Evolutionary conservation across 2,329 filamentous ascomycete genomes (phyloP).

Genomic region (Hymenoscyphus albidus): DNA sequence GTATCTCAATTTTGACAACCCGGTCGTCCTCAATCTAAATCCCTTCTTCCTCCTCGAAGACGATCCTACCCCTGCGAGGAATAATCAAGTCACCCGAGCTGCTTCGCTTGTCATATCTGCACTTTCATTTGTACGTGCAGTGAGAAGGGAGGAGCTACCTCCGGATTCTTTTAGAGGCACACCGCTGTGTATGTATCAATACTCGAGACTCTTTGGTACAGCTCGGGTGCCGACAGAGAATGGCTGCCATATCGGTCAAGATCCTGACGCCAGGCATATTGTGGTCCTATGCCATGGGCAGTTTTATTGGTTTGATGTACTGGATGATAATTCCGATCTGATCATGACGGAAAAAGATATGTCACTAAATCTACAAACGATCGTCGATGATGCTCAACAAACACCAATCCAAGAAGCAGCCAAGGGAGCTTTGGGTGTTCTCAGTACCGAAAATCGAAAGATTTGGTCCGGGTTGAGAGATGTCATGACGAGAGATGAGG

Average conservation of each 20-base stretch:
- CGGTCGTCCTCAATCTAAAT: constrained; percentile 94
- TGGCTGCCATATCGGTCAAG: constrained; percentile 93
- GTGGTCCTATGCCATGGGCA: constrained; percentile 92
- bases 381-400: constrained; percentile 84
- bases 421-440: constrained; percentile 87
- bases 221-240: constrained; percentile 90
- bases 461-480: constrained; percentile 91
- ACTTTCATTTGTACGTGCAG: constrained; percentile 86
- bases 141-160: constrained; percentile 86
- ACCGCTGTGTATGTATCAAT: constrained; percentile 97
- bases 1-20: constrained; percentile 96
- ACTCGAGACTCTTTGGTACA: constrained; percentile 90
- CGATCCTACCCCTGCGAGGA: constrained; percentile 91
- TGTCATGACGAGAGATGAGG: constrained; percentile 77
- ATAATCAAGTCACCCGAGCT: constrained; percentile 92
- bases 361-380: constrained; percentile 83
- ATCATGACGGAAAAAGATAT: constrained; percentile 98
- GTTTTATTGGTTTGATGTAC: constrained; percentile 98
- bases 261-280: constrained; percentile 87
- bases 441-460: constrained; percentile 95
- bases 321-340: constrained; percentile 89
- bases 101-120: constrained; percentile 89
- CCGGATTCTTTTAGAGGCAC: constrained; percentile 81
- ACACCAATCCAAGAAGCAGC: constrained; percentile 90
- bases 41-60: constrained; percentile 97